phyloP scores from a whole-genome alignment of 2,329 filamentous ascomycete species.

The Trichoderma arundinaceum region DNA sequence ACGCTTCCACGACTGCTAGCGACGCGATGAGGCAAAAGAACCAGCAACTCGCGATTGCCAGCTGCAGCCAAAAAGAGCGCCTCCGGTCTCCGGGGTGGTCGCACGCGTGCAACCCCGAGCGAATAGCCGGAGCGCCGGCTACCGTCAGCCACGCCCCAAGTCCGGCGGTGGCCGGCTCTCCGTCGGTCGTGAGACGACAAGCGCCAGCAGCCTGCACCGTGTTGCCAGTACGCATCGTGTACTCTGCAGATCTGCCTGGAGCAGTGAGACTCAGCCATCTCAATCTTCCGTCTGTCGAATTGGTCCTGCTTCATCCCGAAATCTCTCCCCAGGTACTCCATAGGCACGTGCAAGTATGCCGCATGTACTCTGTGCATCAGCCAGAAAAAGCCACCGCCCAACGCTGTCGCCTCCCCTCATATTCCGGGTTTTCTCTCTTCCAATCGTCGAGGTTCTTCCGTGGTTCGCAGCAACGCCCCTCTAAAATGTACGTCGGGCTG shows the following conservation, averaged over 20 bases:
- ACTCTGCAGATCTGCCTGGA: background rate
- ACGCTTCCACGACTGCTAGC: slow-evolving; percentile 2
- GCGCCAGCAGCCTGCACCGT: background rate
- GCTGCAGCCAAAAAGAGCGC: background rate
- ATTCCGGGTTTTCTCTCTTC: background rate
- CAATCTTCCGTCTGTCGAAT: background rate
- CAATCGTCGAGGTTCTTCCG: slow-evolving; percentile 12
- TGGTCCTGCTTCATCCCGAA: background rate
- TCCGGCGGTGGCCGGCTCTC: slow-evolving; percentile 24
- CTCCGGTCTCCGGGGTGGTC: slow-evolving; percentile 22
- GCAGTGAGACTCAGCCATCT: background rate
- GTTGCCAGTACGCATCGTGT: background rate
- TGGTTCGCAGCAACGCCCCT: slow-evolving; percentile 28
- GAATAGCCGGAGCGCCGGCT: slow-evolving; percentile 28
- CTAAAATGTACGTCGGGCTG: slow-evolving; percentile 14
- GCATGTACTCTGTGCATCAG: slow-evolving; percentile 3
- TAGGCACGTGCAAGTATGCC: slow-evolving; percentile 2
- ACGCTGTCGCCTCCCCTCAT: slow-evolving; percentile 3
- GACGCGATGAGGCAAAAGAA: slow-evolving; percentile 4
- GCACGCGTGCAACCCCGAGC: slow-evolving; percentile 25
- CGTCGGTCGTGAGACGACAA: background rate
- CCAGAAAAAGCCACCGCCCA: background rate
- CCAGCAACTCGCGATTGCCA: background rate
- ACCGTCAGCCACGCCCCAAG: slow-evolving; percentile 18
- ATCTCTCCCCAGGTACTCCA: background rate